Evolutionary conservation across 2,329 filamentous ascomycete species (phyloP).

Genomic region (Rhynchosporium agropyri): DNA sequence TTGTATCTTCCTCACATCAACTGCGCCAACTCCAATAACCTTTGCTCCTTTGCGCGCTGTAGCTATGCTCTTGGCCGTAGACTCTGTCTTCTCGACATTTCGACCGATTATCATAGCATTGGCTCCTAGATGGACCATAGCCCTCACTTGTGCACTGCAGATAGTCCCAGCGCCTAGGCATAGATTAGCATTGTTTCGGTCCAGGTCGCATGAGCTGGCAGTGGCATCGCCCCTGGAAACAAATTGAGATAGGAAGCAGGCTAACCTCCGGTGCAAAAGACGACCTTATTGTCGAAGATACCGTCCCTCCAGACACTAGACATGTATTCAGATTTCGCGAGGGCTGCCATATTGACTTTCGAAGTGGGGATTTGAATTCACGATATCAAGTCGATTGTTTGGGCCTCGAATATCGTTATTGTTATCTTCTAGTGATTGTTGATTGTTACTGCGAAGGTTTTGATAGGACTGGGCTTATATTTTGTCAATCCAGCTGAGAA

Average conservation of each 20-base stretch:
- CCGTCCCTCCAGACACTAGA: slow-evolving; percentile 85
- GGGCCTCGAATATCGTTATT: neutral
- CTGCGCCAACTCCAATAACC: slow-evolving; percentile 82
- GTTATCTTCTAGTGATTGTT: neutral
- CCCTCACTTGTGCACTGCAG: slow-evolving; percentile 90
- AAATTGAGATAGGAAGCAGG: neutral
- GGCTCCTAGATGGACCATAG: slow-evolving; percentile 86
- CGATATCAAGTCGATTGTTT: neutral
- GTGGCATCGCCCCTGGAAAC: neutral
- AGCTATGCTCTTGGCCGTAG: slow-evolving; percentile 78
- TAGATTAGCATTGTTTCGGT: neutral
- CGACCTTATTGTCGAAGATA: slow-evolving; percentile 85
- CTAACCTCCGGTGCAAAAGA: slow-evolving; percentile 83
- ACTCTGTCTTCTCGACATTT: slow-evolving; percentile 84
- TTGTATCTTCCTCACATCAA: slow-evolving; percentile 76
- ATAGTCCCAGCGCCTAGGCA: slow-evolving; percentile 74
- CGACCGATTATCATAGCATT: slow-evolving; percentile 94
- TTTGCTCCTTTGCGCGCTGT: slow-evolving; percentile 76
- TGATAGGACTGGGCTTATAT: neutral
- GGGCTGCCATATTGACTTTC: slow-evolving; percentile 29
- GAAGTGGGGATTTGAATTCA: neutral
- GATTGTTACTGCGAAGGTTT: neutral
- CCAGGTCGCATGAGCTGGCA: too few species aligned
- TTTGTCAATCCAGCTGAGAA: slow-evolving; percentile 16
- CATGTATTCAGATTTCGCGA: slow-evolving; percentile 74